Base-by-base conservation (phyloP, 805 yeast species). In the Monosporozyma siamensis region DNA sequence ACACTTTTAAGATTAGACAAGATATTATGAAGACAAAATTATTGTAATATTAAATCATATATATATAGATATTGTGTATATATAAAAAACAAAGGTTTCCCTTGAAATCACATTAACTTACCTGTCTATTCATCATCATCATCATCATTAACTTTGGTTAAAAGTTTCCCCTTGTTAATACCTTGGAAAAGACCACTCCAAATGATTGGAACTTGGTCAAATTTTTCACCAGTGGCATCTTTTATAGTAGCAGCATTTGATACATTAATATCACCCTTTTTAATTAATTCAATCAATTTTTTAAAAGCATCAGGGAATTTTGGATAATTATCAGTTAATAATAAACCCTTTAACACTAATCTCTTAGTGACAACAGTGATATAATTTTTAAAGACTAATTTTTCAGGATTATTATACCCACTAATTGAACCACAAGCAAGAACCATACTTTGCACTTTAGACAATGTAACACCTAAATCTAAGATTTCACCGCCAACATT, bases 351-450 rank as follows among this genome's bases (percentile, higher is more conserved):
- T 24, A 77, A 67, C 0, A 63, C 65, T 41, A 80, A 56, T 54
- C 82, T 68, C 54, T 69, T 74, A 34, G 67, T 62, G 47, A 77
- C 67, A 31, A 79, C 69, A 39, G 59, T 48, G 11, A 58, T 46
- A 65, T 74, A 74, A 41, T 61, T 65, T 27, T 59, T 58, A 51
- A 75, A 66, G 1, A 54, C 61, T 17, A 58, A 52, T 41, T 65
- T 63, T 8, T 53, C 52, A 10, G 50, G 45, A 46, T 71, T 71
- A 53, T 77, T 74, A 58, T 78, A 79, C 39, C 75, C 74, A 25
- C 82, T 61, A 46, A 80, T 76, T 11, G 78, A 69, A 47, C 86
- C 86, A 62, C 82, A 77, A n/a, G 77, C 79, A 42, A 77, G 55
- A 32, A 80, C 61, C 27, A 56, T 62, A 34, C 76, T 78, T 31